A percentile compares a stretch with the other conserved stretches of the same genome.
Conservation (phyloP, 73 alveolate genomes). For the Tetrahymena borealis region DNA sequence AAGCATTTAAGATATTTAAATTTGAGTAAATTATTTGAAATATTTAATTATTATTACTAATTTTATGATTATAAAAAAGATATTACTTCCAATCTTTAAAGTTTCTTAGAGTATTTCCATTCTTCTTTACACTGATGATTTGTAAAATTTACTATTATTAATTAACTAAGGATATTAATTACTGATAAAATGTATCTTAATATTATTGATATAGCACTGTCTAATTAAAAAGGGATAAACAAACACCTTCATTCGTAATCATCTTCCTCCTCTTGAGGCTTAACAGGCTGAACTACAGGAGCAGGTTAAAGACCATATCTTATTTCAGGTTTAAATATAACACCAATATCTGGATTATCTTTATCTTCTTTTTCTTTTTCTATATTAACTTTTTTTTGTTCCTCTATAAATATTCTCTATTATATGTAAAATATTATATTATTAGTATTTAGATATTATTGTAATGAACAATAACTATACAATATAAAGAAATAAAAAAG, state of each 20-base stretch:
- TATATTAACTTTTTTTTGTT: neutral
- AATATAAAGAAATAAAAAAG: neutral
- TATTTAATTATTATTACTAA: no score
- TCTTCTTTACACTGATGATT: no score
- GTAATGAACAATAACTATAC: no score
- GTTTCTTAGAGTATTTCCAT: no score
- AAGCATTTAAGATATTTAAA: no score
- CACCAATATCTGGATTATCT: neutral
- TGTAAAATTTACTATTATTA: no score
- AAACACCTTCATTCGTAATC: neutral
- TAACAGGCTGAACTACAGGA: neutral
- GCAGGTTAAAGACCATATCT: neutral
- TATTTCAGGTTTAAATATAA: neutral
- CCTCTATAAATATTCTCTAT: neutral
- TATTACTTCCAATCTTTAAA: no score
- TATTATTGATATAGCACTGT: neutral
- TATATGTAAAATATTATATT: neutral
- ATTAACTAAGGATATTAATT: no score
- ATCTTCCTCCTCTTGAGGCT: neutral
- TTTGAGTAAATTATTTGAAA: no score
- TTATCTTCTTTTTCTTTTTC: neutral
- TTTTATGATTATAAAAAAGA: no score
- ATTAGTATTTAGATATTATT: no score
- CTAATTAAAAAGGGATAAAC: neutral
- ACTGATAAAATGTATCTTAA: no score